Base-by-base conservation (phyloP, 2,329 filamentous ascomycete species). In the Paecilomyces fulvus region DNA sequence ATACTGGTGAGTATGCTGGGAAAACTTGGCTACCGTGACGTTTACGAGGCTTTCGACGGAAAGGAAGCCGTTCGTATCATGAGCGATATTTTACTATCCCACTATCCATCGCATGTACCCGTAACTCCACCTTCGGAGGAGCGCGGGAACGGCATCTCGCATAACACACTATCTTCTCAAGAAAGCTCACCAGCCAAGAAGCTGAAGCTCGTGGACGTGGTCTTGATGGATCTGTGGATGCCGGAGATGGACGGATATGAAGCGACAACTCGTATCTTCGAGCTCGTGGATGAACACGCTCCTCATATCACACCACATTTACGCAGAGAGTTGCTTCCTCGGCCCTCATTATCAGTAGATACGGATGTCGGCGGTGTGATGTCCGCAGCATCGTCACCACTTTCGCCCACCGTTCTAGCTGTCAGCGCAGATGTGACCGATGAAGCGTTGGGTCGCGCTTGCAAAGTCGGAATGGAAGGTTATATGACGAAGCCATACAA, bases 201-300 rank as follows among this genome's bases (percentile, higher is more conserved):
- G 48, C 59, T 67, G 10, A 75, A 73, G 56, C 69, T 71, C 2
- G 81, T 88, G 56, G 81, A 88, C 63, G 79, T 87, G 1, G 78
- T 89, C 23, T 72, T 89, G 49, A 89, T 89, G 86, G 86, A 89
- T 69, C 78, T 89, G 9, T 89, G 86, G 86, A 89, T 89, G 85
- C 86, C 86, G 0, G 77, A 84, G 60, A 84, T 89, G 77, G 86
- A 89, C 64, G 86, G 86, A 1, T 89, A 87, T 61, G 82, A 88
- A 65, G 86, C 86, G 1, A 83, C 86, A 0, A 78, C 81, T 63
- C 74, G 77, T 51, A 89, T 89, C 49, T 70, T 87, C 10, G 71
- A 75, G 23, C 79, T 85, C 74, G 67, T 75, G n/a, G 70, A 73
- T 48, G 67, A 74, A 50, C 65, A 73, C 43, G 65, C 65, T 20